Evolutionary conservation across 371 early-diverging fungal species (phyloP), one percentile per base, ranked within the genome.

Genomic region (Lichtheimia ornata): DNA sequence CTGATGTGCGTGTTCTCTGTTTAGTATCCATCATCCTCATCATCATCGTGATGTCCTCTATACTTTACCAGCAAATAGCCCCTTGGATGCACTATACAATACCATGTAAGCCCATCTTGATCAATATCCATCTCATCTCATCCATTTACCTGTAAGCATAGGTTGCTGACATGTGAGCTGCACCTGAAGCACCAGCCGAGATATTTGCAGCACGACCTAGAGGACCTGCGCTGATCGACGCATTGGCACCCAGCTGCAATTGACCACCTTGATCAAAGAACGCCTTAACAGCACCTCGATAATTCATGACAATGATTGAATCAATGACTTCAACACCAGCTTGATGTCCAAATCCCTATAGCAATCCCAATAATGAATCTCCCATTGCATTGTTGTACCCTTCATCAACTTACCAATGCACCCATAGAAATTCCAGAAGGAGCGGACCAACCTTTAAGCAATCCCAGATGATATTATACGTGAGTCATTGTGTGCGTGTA

Each of bases 251-350:
- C 49, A 77, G 49, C 62, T 74, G 73, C 1, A 77, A 11, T 55
- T 77, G 78, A 44, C 78, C 78, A 17, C 77, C 77, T 4, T 67
- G 65, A 51, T 77, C 75, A 30, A 70, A 59, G 56, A 77, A 77
- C 22, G 78, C 70, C 35, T 77, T 74, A 7, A 77, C 62, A 12
- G 78, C 78, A 15, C 61, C 69, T 28, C 78, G 62, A 50, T 74
- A 77, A 50, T 77, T 77, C 73, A 77, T 72, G 14, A 77, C 73
- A 42, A 77, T 69, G 17, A 77, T 64, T 0, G 73, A 70, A 59
- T 74, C 75, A 30, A 72, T 74, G 18, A 72, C 57, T 59, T 77
- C 73, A 5, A 63, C 78, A 41, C 78, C 78, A 4, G 60, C 58
- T 53, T 62, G 65, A 60, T 74, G 69, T 0, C 78, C 78, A 51